Evolutionary conservation across 164 flowering plant species (phyloP).

Genomic region (Umbellularia californica): DNA sequence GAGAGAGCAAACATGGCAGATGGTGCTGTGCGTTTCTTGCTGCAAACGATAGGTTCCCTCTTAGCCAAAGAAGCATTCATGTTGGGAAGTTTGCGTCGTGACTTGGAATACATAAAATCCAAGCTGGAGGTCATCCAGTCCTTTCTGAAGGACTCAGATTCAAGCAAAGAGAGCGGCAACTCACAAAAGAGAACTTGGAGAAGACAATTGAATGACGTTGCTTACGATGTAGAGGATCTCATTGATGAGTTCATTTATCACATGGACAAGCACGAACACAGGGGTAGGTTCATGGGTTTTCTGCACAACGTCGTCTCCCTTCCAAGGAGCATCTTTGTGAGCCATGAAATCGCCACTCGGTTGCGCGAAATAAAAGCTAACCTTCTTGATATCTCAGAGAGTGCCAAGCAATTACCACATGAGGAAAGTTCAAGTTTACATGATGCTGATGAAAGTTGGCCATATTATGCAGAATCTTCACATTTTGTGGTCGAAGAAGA

Average conservation of each 20-base stretch:
- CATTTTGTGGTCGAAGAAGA: constrained; percentile 21
- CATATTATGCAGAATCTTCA: background rate
- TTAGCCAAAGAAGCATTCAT: background rate
- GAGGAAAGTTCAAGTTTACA: background rate
- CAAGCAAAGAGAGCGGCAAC: background rate
- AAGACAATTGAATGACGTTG: background rate
- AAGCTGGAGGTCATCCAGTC: constrained; percentile 26
- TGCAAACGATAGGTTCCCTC: background rate
- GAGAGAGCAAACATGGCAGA: background rate
- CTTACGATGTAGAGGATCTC: background rate
- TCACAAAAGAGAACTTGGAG: background rate
- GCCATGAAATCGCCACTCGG: background rate
- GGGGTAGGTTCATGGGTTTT: background rate
- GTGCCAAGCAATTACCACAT: background rate
- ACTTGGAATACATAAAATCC: constrained; percentile 2
- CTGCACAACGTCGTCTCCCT: background rate
- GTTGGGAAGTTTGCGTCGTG: background rate
- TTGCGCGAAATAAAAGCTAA: background rate
- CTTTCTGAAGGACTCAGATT: constrained; percentile 2
- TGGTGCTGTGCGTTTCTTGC: background rate
- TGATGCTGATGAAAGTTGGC: background rate
- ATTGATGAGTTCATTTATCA: constrained; percentile 3
- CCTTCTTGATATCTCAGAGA: background rate
- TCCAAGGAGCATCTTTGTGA: background rate
- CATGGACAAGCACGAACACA: background rate